Evolutionary conservation across 495 filamentous ascomycete species (phyloP), one percentile per base, ranked within the genome.

Genomic region (Lasiosphaeriaceae sp.): DNA sequence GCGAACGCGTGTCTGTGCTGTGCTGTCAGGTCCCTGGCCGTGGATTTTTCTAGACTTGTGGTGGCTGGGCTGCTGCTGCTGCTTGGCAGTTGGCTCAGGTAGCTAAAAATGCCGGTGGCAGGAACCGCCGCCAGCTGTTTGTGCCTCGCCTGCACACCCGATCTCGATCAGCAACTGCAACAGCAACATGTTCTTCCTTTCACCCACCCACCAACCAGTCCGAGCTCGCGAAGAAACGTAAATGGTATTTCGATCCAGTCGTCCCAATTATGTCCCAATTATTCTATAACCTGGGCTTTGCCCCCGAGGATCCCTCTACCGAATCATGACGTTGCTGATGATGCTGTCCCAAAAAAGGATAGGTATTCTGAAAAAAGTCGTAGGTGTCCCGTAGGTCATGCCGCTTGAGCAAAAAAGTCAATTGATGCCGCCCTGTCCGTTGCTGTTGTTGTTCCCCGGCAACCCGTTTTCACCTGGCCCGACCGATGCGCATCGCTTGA

Each of bases 41-140:
- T 14, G 49, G 21, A 39, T 52, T 26, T 41, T 8, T 52, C 19
- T 43, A 24, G 26, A 9, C 26, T 3, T 31, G 4, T 9, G 44
- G 51, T 49, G 47, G 61, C 50, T 60, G 61, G 56, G 52, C 58
- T 19, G 54, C 46, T 57, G 14, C 39, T 43, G 39, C 46, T 57
- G 14, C 39, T 43, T 6, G n/a, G 39, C 12, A n/a, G 39, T 17
- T 17, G 39, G 55, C 52, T 43, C 52, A 47, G 45, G 45, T 21
- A 22, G n/a, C 49, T 43, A 19, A 59, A 63, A 63, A 59, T 51
- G 56, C 52, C 44, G 59, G 60, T 63, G 60, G 56, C 50, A 29
- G 56, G 56, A 23, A 19, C 19, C 24, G 20, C 9, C 9, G 26
- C 26, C 26, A 31, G 26, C 26, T 31, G 26, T 31, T 31, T 31